Conservation (phyloP, 306 rosid genomes). For the Cucurbita pepo region DNA sequence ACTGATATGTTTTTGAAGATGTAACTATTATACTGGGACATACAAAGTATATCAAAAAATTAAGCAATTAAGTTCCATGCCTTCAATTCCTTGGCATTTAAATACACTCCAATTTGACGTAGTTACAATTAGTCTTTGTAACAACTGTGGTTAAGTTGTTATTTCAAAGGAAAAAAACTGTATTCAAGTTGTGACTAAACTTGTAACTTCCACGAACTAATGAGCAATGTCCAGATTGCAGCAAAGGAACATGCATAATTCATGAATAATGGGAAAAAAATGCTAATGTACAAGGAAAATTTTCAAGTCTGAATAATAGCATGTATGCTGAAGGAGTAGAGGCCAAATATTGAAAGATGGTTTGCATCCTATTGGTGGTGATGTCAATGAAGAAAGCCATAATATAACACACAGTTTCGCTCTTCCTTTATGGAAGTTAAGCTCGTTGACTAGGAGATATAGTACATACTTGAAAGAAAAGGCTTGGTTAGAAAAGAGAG, state of each 20-base stretch:
- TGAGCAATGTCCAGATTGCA: not conserved
- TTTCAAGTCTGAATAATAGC: too few species aligned
- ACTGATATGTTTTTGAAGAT: not conserved
- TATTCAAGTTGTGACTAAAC: not conserved
- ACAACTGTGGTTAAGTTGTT: too few species aligned
- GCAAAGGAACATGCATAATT: too few species aligned
- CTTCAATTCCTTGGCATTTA: too few species aligned
- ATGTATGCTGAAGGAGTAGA: too few species aligned
- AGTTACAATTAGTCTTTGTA: too few species aligned
- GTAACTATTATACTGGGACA: not conserved
- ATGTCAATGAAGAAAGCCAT: too few species aligned
- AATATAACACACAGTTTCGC: not conserved
- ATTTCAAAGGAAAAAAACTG: not conserved
- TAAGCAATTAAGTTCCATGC: too few species aligned
- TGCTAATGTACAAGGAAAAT: too few species aligned
- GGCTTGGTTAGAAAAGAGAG: not conserved
- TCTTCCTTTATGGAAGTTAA: not conserved
- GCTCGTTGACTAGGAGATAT: not conserved
- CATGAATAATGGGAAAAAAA: too few species aligned
- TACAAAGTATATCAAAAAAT: not conserved
- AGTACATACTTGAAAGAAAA: not conserved
- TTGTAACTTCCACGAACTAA: not conserved
- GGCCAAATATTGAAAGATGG: not conserved
- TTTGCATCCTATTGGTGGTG: too few species aligned
- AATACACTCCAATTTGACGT: too few species aligned